Evolutionary conservation across 169 alveolate species (phyloP).

Genomic region (Plasmodium falciparum): DNA sequence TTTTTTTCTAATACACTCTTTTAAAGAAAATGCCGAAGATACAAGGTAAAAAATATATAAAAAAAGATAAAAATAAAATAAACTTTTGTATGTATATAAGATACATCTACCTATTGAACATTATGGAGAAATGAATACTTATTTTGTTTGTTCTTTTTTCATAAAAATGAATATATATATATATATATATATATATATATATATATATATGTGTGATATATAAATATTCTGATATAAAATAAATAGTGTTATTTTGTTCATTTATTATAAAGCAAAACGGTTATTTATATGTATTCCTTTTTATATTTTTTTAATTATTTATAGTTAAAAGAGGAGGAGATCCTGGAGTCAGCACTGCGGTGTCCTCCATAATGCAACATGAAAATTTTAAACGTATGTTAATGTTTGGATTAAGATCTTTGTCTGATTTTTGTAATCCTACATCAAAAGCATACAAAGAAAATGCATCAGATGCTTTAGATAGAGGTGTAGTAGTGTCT

Average conservation of each 20-base stretch:
- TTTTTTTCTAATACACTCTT: slow-evolving; percentile 18
- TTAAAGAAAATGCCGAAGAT: slow-evolving; percentile 49
- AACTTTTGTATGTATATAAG: background rate
- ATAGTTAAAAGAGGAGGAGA: slow-evolving; percentile 90
- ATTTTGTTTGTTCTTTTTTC: background rate
- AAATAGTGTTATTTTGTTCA: background rate
- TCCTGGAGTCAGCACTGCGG: slow-evolving; percentile 95
- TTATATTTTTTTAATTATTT: slow-evolving; percentile 60
- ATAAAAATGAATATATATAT: background rate
- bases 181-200: slow-evolving; percentile 22
- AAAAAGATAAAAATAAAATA: background rate
- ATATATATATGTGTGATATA: background rate
- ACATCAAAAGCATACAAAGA: slow-evolving; percentile 90
- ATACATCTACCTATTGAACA: background rate
- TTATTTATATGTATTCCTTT: background rate
- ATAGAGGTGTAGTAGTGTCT: slow-evolving; percentile 88
- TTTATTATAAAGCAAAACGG: background rate
- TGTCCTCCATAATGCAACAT: slow-evolving; percentile 92
- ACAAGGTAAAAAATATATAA: slow-evolving; percentile 47
- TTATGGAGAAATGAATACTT: background rate
- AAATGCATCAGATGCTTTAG: slow-evolving; percentile 92
- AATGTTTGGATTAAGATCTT: slow-evolving; percentile 92
- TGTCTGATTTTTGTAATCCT: slow-evolving; percentile 93
- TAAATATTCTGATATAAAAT: background rate
- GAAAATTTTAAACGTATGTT: slow-evolving; percentile 94